A percentile compares a stretch with the other conserved stretches of the same genome.
Conservation (phyloP, 371 early-diverging fungal genomes). For the Apophysomyces sp. region DNA sequence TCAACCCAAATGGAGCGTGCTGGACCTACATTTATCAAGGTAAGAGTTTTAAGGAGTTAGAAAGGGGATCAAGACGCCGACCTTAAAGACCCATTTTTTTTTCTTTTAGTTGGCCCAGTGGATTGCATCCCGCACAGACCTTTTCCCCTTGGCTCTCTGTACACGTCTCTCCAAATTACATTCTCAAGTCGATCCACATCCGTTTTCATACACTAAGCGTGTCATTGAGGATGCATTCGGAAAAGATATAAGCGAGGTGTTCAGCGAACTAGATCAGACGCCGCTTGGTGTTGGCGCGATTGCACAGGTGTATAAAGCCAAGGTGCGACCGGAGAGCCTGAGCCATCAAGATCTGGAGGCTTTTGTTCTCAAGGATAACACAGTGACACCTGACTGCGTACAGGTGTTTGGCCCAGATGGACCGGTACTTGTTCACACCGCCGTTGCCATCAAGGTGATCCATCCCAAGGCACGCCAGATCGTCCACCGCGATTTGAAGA, state of each 20-base stretch:
- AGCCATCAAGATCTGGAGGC: constrained; percentile 11
- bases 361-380: constrained; percentile 18
- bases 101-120: constrained; percentile 85
- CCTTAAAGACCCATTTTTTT: too few relatives aligned
- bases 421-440: constrained; percentile 44
- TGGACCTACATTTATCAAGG: constrained; percentile 95
- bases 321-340: constrained; percentile 52
- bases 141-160: constrained; percentile 84
- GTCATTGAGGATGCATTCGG: constrained; percentile 68
- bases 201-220: constrained; percentile 63
- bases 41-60: constrained; percentile 10
- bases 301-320: constrained; percentile 87
- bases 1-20: constrained; percentile 79
- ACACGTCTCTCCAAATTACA: constrained; percentile 79
- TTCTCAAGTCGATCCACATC: constrained; percentile 78
- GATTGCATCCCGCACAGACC: constrained; percentile 92
- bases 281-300: constrained; percentile 96
- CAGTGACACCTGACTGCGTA: constrained; percentile 35
- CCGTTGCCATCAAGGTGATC: constrained; percentile 92
- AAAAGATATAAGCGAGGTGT: constrained; percentile 66
- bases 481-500: constrained; percentile 78
- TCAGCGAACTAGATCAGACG: constrained; percentile 68
- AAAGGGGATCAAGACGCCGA: neutral
- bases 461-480: constrained; percentile 78
- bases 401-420: constrained; percentile 25